Evolutionary conservation across 352 stramenopile genomes (phyloP), one percentile per base, ranked within the genome.

Genomic region (Thalassiosira oceanica): DNA sequence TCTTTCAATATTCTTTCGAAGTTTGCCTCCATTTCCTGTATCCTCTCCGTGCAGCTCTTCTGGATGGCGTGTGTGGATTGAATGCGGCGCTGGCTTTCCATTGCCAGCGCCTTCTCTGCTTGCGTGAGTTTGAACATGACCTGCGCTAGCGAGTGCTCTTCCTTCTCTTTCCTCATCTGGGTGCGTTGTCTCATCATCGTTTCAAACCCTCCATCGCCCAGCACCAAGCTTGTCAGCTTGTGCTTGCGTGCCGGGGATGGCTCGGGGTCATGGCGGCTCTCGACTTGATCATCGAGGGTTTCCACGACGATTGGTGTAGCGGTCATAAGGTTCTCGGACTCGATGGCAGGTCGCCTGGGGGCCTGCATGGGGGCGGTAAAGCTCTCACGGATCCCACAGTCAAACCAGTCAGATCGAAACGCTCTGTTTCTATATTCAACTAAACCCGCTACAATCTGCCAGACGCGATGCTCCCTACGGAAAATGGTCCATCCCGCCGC

Each of bases 21-120:
- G 3, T 78, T 77, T 37, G 75, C 39, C 37, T 93, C 93, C 88
- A 97, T 94, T 28, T 88, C 60, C 2, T 84, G 68, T 11, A 97
- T 91, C 66, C 95, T 90, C 69, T 95, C 86, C 44, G 93, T 92
- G 58, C 92, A 96, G 44, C 93, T 92, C 44, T 91, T 90, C 62
- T 97, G 88, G 16, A 98, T 72, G 51, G 86, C 93, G 60, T 96
- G 95, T 68, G 94, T 97, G 77, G 95, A 95, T 76, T 97, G 92
- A 20, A 97, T 85, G n/a, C 94, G 92, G 66, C 95, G 92, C 76
- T 95, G 95, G 44, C 93, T 95, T 83, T 97, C 93, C 3, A 90
- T 87, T 23, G 94, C 89, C n/a, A 97, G 82, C 7, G 94, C 93
- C 63, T 90, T 73, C 78, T 98, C 94, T 6, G 97, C 72, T 0